These are phyloP conservation scores for Gremmenia infestans DNA, from an alignment of 2,329 filamentous ascomycete species.

Conservation along the genomic window DNA sequence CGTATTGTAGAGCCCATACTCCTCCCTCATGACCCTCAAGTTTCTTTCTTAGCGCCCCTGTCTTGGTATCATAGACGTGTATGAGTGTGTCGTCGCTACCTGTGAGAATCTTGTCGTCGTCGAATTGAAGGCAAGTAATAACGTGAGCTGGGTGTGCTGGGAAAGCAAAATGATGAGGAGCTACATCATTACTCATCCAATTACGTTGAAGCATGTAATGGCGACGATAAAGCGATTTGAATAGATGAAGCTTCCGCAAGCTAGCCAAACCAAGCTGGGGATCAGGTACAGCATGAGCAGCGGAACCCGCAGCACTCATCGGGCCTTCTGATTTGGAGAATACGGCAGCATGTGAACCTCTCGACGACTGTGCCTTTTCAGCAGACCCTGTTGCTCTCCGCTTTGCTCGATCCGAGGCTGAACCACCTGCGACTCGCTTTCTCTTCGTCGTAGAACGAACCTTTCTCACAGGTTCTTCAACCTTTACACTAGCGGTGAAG, in stretches of 20 bases:
- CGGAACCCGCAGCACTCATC: slow-evolving; percentile 78
- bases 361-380: slow-evolving; percentile 23
- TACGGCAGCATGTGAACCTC: slow-evolving; percentile 17
- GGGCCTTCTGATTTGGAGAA: slow-evolving; percentile 65
- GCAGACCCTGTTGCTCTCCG: slow-evolving; percentile 25
- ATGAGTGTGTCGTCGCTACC: slow-evolving; percentile 97
- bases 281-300: slow-evolving; percentile 75
- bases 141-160: slow-evolving; percentile 95
- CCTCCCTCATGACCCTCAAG: slow-evolving; percentile 93
- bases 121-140: slow-evolving; percentile 95
- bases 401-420: slow-evolving; percentile 26
- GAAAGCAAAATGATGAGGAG: slow-evolving; percentile 90
- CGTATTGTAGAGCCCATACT: slow-evolving; percentile 95
- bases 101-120: slow-evolving; percentile 95
- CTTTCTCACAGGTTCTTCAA: slow-evolving; percentile 20
- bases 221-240: slow-evolving; percentile 92
- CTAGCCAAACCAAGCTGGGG: slow-evolving; percentile 74
- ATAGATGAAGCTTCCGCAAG: slow-evolving; percentile 81
- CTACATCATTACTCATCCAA: slow-evolving; percentile 83
- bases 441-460: slow-evolving; percentile 28
- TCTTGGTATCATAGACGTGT: slow-evolving; percentile 96
- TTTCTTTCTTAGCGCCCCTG: slow-evolving; percentile 75
- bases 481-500: slow-evolving; percentile 8
- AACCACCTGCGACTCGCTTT: slow-evolving; percentile 24
- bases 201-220: slow-evolving; percentile 85